These are phyloP conservation scores for Eremochloa ophiuroides DNA, from an alignment of 176 grass and related monocot species.

Conservation along the genomic window DNA sequence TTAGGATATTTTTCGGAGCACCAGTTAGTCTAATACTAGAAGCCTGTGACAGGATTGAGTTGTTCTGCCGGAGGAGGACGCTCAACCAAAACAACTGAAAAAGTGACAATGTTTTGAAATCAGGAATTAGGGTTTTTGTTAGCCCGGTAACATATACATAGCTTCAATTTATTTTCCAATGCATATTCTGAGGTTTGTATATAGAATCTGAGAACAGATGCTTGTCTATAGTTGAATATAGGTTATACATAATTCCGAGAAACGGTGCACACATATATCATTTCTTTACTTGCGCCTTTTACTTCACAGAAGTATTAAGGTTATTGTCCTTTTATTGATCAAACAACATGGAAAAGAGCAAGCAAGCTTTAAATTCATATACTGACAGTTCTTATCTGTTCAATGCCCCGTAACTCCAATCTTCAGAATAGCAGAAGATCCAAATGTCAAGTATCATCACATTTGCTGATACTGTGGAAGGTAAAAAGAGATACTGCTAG, in stretches of 20 bases:
- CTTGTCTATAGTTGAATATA: background rate
- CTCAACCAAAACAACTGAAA: slow-evolving; percentile 35
- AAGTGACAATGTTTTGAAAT: background rate
- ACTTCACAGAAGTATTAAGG: background rate
- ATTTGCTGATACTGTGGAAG: background rate
- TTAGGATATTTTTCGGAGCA: slow-evolving; percentile 81
- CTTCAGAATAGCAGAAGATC: background rate
- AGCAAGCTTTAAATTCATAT: background rate
- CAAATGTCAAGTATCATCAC: background rate
- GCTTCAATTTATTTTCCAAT: background rate
- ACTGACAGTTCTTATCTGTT: background rate
- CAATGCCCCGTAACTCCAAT: background rate
- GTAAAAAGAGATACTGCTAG: background rate
- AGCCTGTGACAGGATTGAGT: slow-evolving; percentile 74
- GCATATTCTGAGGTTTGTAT: slow-evolving; percentile 14
- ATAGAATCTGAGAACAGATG: slow-evolving; percentile 27
- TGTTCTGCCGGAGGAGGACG: slow-evolving; percentile 56
- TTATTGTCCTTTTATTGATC: background rate
- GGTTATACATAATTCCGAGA: background rate
- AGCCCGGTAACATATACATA: background rate
- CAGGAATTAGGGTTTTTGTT: slow-evolving; percentile 16
- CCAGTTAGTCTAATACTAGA: slow-evolving; percentile 47
- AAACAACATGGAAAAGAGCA: background rate
- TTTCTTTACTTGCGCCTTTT: background rate
- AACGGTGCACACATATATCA: background rate